A percentile compares a stretch with the other conserved stretches of the same genome.
Conservation (phyloP, 768 basidiomycete genomes). For the Artomyces pyxidatus region DNA sequence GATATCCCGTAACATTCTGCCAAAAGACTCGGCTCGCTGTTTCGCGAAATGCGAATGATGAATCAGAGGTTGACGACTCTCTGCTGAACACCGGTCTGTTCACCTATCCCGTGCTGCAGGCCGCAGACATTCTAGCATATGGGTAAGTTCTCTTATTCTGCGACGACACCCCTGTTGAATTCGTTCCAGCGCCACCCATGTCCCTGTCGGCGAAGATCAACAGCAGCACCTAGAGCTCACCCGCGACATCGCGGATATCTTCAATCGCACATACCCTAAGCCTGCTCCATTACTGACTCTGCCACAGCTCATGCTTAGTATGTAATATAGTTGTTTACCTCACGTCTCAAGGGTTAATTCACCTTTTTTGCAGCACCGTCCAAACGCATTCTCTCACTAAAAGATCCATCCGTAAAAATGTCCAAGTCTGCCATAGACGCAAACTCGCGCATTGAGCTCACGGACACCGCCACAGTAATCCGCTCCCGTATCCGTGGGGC, state of each 20-base stretch:
- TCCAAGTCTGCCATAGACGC: constrained; percentile 83
- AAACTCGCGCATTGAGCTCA: constrained; percentile 79
- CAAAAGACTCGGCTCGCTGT: constrained; percentile 68
- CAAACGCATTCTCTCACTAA: constrained; percentile 78
- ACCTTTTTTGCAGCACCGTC: constrained; percentile 49
- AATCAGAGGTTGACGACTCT: constrained; percentile 75
- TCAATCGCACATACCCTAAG: constrained; percentile 61
- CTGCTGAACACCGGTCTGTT: constrained; percentile 79
- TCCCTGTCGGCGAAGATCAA: constrained; percentile 96
- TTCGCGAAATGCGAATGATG: constrained; percentile 63
- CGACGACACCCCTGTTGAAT: background rate
- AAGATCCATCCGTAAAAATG: constrained; percentile 85
- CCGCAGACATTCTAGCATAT: constrained; percentile 86
- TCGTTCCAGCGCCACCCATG: constrained; percentile 66
- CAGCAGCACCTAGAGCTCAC: constrained; percentile 88
- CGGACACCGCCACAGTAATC: constrained; percentile 59
- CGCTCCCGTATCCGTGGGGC: constrained; percentile 65
- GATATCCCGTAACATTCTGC: background rate
- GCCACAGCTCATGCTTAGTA: constrained; percentile 69
- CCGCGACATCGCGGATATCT: constrained; percentile 74
- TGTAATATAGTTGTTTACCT: constrained; percentile 28
- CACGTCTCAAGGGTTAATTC: background rate
- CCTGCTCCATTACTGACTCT: constrained; percentile 54
- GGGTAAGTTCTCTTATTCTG: constrained; percentile 37
- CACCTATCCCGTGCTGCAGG: constrained; percentile 90